Percentiles rank a stretch among this genome's conserved stretches.
These are phyloP conservation scores for Malus hybrid DNA, from an alignment of 331 rosid genomes.

Conservation along the genomic window DNA sequence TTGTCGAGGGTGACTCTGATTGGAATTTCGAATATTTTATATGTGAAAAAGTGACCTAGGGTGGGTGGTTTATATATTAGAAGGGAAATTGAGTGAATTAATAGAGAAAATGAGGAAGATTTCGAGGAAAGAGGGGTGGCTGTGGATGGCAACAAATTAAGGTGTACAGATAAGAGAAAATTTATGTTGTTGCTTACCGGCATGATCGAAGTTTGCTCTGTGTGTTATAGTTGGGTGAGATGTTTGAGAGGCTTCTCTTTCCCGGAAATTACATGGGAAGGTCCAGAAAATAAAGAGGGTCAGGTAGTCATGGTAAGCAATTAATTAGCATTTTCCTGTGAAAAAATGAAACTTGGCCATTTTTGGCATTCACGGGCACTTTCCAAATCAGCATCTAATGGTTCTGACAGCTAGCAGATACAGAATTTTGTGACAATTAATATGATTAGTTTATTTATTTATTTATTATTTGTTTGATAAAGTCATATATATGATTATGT, in stretches of 20 bases:
- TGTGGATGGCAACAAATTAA: conserved; percentile 27
- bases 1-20: no score
- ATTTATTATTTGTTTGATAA: no score
- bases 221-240: neutral
- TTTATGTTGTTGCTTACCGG: neutral
- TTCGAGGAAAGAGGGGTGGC: conserved; percentile 25
- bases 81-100: neutral
- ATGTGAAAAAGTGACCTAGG: neutral
- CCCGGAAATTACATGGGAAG: conserved; percentile 65
- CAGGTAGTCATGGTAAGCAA: neutral
- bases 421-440: neutral
- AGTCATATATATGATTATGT: no score
- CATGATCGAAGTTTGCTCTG: neutral
- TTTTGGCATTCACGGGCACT: neutral
- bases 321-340: conserved; percentile 11
- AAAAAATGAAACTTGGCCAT: neutral
- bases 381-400: neutral
- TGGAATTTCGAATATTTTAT: neutral
- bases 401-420: neutral
- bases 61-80: neutral
- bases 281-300: conserved; percentile 9
- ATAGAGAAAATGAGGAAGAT: neutral
- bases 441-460: neutral
- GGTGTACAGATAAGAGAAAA: conserved; percentile 2
- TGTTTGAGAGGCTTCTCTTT: conserved; percentile 28